Percentiles rank a stretch among this genome's conserved stretches.
These are phyloP conservation scores for Myxozyma monticola DNA, from an alignment of 805 yeast genomes.

Conservation along the genomic window DNA sequence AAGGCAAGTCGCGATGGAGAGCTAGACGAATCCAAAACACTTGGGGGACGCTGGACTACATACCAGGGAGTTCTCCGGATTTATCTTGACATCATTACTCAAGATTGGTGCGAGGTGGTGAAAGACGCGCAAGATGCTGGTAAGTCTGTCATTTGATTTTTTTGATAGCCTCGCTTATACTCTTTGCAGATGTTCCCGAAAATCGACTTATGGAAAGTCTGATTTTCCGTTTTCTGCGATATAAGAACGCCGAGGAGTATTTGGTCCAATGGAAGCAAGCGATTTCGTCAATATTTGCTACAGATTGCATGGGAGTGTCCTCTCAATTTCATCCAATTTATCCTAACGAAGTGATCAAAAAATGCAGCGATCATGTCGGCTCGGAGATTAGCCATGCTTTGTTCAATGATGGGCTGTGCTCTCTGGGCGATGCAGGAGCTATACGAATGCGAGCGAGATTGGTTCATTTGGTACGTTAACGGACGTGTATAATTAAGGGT, in stretches of 20 bases:
- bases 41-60: slow-evolving; percentile 21
- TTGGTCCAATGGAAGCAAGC: slow-evolving; percentile 20
- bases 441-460: neutral
- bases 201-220: neutral
- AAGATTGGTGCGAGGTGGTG: slow-evolving; percentile 16
- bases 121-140: neutral
- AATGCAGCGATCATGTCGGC: neutral
- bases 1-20: neutral
- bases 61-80: slow-evolving; percentile 7
- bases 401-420: neutral
- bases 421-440: no score
- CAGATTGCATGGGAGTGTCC: slow-evolving; percentile 2
- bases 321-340: slow-evolving; percentile 11
- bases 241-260: neutral
- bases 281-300: slow-evolving; percentile 17
- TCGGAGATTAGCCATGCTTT: neutral
- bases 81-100: slow-evolving; percentile 8
- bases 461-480: no score
- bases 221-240: slow-evolving; percentile 6
- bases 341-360: slow-evolving; percentile 16
- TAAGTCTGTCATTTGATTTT: no score
- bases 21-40: neutral
- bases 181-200: no score
- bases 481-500: no score
- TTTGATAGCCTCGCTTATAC: no score